Conservation (phyloP, 2,329 filamentous ascomycete species). For the Fusarium sp. region DNA sequence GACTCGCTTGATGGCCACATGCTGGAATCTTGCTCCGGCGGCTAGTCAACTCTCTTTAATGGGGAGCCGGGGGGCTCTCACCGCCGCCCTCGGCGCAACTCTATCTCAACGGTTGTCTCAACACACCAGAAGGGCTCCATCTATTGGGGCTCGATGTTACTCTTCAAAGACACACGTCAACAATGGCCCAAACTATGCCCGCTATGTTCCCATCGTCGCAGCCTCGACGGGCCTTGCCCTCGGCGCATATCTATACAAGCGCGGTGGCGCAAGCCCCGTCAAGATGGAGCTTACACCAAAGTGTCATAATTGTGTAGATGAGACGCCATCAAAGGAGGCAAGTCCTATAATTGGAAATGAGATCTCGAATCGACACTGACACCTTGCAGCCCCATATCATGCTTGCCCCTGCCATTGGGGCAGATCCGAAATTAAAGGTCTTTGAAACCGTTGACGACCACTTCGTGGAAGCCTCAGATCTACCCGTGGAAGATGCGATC, state of each 20-base stretch:
- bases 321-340: neutral
- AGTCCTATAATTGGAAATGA: neutral
- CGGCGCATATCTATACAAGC: constrained; percentile 7
- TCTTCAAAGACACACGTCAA: constrained; percentile 4
- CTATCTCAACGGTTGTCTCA: neutral
- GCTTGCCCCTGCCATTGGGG: neutral
- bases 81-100: neutral
- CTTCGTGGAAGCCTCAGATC: neutral
- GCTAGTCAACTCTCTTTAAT: neutral
- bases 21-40: constrained; percentile 3
- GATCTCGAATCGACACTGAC: neutral
- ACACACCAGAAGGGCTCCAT: neutral
- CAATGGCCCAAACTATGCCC: constrained; percentile 1
- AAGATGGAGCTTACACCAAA: constrained; percentile 6
- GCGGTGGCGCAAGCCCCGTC: neutral
- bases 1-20: neutral
- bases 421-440: neutral
- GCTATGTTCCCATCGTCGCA: neutral
- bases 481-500: neutral
- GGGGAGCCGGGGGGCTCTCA: constrained; percentile 3
- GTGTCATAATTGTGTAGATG: constrained; percentile 1
- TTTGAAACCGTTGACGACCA: neutral
- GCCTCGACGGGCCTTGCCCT: constrained; percentile 1
- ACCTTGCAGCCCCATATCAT: neutral
- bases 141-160: constrained; percentile 1